These are phyloP conservation scores for Pseudocercospora ulei DNA, from an alignment of 2,329 filamentous ascomycete species.

Conservation along the genomic window DNA sequence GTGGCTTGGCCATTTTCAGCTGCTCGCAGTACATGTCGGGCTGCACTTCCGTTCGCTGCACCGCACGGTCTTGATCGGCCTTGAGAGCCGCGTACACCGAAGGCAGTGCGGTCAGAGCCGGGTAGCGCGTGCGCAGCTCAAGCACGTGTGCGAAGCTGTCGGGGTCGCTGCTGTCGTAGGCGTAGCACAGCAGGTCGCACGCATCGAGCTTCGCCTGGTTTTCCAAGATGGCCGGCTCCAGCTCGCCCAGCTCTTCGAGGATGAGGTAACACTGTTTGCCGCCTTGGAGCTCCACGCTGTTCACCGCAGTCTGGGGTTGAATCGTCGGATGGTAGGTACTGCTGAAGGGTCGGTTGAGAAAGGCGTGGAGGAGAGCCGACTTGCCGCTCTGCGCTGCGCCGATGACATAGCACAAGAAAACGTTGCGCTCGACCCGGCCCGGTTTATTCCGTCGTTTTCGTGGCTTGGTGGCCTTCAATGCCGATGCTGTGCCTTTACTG, in stretches of 20 bases:
- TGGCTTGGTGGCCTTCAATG: conserved; percentile 84
- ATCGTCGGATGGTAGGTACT: conserved; percentile 84
- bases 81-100: conserved; percentile 89
- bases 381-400: conserved; percentile 82
- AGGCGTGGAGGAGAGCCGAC: conserved; percentile 79
- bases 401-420: conserved; percentile 85
- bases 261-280: conserved; percentile 97
- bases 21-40: conserved; percentile 82
- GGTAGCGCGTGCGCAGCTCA: conserved; percentile 64
- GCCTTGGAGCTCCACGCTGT: conserved; percentile 89
- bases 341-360: conserved; percentile 79
- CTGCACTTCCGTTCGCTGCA: conserved; percentile 82
- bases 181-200: conserved; percentile 88
- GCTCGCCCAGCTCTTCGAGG: conserved; percentile 83
- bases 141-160: conserved; percentile 92
- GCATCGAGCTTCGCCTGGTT: conserved; percentile 83
- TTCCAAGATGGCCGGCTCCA: conserved; percentile 90
- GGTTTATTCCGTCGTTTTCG: conserved; percentile 74
- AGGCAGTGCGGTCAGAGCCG: conserved; percentile 78
- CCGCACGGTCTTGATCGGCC: conserved; percentile 90
- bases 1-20: conserved; percentile 77
- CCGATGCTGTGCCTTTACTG: conserved; percentile 64
- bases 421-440: conserved; percentile 82
- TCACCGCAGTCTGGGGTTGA: conserved; percentile 84
- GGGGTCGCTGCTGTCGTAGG: conserved; percentile 92